These are phyloP conservation scores for Penicillium odoratum DNA, from an alignment of 495 filamentous ascomycete genomes.

Conservation along the genomic window DNA sequence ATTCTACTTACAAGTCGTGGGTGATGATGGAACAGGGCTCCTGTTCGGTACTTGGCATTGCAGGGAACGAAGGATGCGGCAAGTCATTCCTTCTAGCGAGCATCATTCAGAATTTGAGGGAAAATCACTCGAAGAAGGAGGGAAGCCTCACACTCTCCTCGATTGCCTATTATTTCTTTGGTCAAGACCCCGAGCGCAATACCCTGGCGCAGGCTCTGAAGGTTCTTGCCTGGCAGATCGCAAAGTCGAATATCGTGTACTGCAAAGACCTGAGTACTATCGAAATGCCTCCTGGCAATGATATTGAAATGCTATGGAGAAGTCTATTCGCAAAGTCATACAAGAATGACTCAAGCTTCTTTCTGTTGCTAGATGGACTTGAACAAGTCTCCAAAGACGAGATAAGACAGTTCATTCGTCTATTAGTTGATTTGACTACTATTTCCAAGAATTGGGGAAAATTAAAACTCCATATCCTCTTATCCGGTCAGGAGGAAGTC, in stretches of 20 bases:
- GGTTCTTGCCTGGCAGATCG: conserved; percentile 21
- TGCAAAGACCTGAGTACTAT: conserved; percentile 17
- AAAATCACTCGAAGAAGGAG: not conserved
- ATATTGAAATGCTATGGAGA: conserved; percentile 11
- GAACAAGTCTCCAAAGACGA: conserved; percentile 13
- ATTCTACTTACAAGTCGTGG: conserved; percentile 13
- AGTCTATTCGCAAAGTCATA: conserved; percentile 20
- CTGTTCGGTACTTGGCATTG: conserved; percentile 15
- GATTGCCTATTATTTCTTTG: conserved; percentile 17
- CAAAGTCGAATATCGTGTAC: conserved; percentile 17
- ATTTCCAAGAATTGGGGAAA: too few species aligned
- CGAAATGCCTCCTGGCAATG: conserved; percentile 8
- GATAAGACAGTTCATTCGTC: conserved; percentile 15
- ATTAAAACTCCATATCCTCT: conserved; percentile 17
- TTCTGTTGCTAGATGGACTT: conserved; percentile 17
- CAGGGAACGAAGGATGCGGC: conserved; percentile 21
- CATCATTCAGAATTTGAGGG: conserved; percentile 12
- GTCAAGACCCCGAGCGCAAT: too few species aligned
- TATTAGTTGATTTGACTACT: too few species aligned
- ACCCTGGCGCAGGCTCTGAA: conserved; percentile 18
- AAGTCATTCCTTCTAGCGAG: conserved; percentile 23
- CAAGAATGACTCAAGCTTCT: conserved; percentile 22
- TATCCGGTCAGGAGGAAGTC: conserved; percentile 11
- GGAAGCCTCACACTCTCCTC: too few species aligned
- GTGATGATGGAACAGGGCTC: too few species aligned